Conservation (phyloP, 2,329 filamentous ascomycete species). For the Coniochaeta sp. region DNA sequence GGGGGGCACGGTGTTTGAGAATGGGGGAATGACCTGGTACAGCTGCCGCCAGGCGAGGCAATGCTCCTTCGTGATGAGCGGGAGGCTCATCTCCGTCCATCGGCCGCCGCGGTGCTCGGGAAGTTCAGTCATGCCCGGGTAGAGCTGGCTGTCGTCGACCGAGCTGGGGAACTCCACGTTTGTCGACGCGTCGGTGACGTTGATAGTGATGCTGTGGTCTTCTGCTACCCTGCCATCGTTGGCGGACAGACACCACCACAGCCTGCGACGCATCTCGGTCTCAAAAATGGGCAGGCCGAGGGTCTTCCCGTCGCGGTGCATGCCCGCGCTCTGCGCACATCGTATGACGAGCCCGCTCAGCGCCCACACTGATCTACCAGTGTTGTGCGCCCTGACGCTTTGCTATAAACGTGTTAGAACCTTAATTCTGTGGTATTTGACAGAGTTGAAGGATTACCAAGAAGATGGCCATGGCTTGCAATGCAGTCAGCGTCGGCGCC, state of each 20-base stretch:
- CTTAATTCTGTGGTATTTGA: constrained; percentile 6
- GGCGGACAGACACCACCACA: constrained; percentile 48
- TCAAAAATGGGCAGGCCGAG: constrained; percentile 43
- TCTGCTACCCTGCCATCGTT: constrained; percentile 47
- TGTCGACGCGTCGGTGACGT: constrained; percentile 30
- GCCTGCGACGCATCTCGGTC: constrained; percentile 42
- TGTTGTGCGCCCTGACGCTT: constrained; percentile 23
- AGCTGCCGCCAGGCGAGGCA: constrained; percentile 37
- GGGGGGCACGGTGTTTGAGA: not conserved
- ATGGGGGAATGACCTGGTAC: constrained; percentile 29
- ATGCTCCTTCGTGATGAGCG: constrained; percentile 44
- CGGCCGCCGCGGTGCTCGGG: constrained; percentile 36
- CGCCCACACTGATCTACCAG: constrained; percentile 27
- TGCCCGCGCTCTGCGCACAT: constrained; percentile 34
- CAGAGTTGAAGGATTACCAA: constrained; percentile 20
- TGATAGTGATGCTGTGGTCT: constrained; percentile 39
- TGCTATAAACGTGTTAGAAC: constrained; percentile 11
- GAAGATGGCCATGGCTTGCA: constrained; percentile 16
- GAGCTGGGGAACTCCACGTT: constrained; percentile 49
- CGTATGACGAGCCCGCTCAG: constrained; percentile 37
- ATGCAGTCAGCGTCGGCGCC: constrained; percentile 7
- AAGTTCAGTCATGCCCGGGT: constrained; percentile 37
- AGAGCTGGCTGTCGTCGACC: constrained; percentile 45
- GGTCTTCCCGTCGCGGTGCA: constrained; percentile 31
- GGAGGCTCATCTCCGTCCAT: constrained; percentile 52